A percentile compares a stretch with the other conserved stretches of the same genome.
phyloP scores from a whole-genome alignment of 768 basidiomycete genomes.

The Amanita fuliginea region DNA sequence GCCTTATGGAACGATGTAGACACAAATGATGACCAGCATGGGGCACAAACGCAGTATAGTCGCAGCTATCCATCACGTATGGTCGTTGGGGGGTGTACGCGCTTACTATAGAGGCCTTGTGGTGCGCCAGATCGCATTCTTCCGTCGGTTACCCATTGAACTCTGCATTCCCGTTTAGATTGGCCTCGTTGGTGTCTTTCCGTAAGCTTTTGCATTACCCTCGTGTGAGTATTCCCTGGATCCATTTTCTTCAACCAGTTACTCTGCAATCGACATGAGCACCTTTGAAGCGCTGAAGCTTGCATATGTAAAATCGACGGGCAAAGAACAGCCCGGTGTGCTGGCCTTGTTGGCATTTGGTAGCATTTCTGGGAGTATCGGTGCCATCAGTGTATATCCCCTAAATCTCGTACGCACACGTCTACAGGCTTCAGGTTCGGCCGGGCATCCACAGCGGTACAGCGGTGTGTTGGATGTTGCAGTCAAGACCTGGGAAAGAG shows the following conservation, averaged over 20 bases:
- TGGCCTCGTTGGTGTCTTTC: conserved; percentile 93
- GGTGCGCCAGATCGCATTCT: conserved; percentile 36
- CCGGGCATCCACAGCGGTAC: conserved; percentile 89
- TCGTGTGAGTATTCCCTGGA: background rate
- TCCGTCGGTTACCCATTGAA: conserved; percentile 6
- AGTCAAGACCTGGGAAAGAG: conserved; percentile 65
- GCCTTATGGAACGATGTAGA: conserved; percentile 27
- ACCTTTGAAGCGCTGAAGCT: conserved; percentile 95
- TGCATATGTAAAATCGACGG: conserved; percentile 78
- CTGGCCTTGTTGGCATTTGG: conserved; percentile 84
- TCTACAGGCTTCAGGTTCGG: conserved; percentile 91
- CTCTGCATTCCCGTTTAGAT: conserved; percentile 39
- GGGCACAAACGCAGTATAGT: conserved; percentile 49
- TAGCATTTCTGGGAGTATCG: conserved; percentile 86
- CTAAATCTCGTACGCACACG: conserved; percentile 88
- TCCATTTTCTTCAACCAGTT: conserved; percentile 27
- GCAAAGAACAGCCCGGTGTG: conserved; percentile 82
- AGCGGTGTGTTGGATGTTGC: conserved; percentile 82
- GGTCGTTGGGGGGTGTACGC: conserved; percentile 65
- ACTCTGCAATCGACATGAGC: conserved; percentile 95
- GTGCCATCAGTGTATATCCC: conserved; percentile 90
- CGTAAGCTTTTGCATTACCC: conserved; percentile 34
- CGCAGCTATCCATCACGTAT: conserved; percentile 61
- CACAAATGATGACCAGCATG: conserved; percentile 93
- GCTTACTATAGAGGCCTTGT: conserved; percentile 88